Percentiles rank a stretch among this genome's conserved stretches.
Evolutionary conservation across 73 alveolate species (phyloP).

Genomic region (Tetrahymena thermophila): DNA sequence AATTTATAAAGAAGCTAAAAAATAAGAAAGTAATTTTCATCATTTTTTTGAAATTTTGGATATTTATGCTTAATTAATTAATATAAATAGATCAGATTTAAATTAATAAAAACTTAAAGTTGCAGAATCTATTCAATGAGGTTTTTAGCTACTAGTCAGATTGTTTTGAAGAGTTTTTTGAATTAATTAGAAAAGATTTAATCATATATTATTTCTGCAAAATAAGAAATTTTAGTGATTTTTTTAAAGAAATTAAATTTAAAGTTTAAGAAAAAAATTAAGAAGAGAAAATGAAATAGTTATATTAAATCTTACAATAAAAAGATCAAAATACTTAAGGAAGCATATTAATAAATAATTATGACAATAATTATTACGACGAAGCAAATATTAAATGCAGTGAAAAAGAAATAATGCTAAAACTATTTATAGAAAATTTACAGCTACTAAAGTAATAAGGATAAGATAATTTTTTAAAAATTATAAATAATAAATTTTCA

Average conservation of each 20-base stretch:
- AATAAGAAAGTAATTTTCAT: not conserved
- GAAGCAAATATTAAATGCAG: not conserved
- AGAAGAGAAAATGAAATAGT: not conserved
- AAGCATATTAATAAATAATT: not conserved
- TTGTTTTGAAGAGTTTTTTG: not conserved
- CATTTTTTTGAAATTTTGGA: too few species aligned
- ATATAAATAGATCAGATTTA: not conserved
- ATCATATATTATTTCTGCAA: not conserved
- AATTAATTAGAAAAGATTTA: not conserved
- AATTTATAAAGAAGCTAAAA: not conserved
- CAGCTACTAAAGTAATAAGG: not conserved
- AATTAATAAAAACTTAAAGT: not conserved
- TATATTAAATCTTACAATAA: not conserved
- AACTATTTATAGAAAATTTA: not conserved
- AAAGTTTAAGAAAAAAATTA: not conserved
- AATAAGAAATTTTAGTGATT: not conserved
- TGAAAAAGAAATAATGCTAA: not conserved
- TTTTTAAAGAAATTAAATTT: not conserved
- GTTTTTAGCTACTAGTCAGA: not conserved
- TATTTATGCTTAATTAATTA: too few species aligned
- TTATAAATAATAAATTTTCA: not conserved
- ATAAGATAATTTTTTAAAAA: not conserved
- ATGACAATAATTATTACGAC: not conserved
- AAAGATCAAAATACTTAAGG: not conserved
- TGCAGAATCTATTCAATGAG: not conserved